These are phyloP conservation scores for Pyrus bretschneideri DNA, from an alignment of 306 rosid species.

Conservation along the genomic window DNA sequence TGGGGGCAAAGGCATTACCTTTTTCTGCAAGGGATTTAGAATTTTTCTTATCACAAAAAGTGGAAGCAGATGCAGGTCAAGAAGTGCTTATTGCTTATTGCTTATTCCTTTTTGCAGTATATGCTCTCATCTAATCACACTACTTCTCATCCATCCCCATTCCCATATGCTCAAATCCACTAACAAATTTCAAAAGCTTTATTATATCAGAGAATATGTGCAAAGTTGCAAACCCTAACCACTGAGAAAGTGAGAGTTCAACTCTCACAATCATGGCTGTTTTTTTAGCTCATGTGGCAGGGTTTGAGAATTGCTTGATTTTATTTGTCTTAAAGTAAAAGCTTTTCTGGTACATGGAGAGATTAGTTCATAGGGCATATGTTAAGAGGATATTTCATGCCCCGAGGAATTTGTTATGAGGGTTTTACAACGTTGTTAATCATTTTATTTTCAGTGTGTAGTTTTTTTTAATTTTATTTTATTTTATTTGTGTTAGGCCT, in stretches of 20 bases:
- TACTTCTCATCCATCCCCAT: not conserved
- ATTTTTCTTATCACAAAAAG: not conserved
- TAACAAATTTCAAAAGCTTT: not conserved
- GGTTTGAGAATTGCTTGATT: slow-evolving; percentile 18
- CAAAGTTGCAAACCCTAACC: slow-evolving; percentile 1
- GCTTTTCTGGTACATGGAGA: too few species aligned
- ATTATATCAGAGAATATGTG: slow-evolving; percentile 4
- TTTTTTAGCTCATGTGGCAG: not conserved
- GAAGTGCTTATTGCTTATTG: not conserved
- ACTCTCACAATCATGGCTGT: slow-evolving; percentile 18
- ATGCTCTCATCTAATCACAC: slow-evolving; percentile 8
- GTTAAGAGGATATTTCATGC: slow-evolving; percentile 8
- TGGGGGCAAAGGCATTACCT: not conserved
- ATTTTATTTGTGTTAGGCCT: too few species aligned
- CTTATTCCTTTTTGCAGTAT: not conserved
- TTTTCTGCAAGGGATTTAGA: not conserved
- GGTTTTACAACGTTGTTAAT: too few species aligned
- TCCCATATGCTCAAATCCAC: slow-evolving; percentile 4
- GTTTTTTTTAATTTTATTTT: too few species aligned
- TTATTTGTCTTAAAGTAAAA: not conserved
- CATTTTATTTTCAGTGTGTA: too few species aligned
- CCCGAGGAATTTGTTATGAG: not conserved
- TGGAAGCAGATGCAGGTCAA: not conserved
- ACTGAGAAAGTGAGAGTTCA: slow-evolving; percentile 14
- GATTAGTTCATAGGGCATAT: not conserved